Base-by-base conservation (phyloP, 2,329 filamentous ascomycete species). In the Alternaria hordeiaustralica region DNA sequence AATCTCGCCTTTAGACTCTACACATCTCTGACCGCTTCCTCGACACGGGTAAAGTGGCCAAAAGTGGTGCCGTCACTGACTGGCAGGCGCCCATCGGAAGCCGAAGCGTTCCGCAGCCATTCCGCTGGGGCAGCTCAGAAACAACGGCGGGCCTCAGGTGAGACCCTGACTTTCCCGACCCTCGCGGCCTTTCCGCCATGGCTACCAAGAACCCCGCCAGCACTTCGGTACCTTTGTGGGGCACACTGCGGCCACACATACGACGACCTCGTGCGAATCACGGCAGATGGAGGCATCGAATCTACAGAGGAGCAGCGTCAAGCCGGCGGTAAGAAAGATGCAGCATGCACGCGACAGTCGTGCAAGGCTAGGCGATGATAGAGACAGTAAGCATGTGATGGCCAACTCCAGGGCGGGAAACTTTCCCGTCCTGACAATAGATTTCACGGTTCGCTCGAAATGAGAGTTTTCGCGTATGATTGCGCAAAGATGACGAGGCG, bases 51-150 rank as follows among this genome's bases (percentile, higher is more conserved):
- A 36, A 36, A 36, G 30, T 68, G 71, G 65, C 60, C 58, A 65
- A 58, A 68, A 70, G 65, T 73, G 65, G 57, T 73, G 72, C 71
- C 71, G 69, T 76, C 70, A 71, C 69, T 54, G 63, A 66, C 50
- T 71, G 61, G 58, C 59, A 30, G 36, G 47, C 45, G 25, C 46
- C 36, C 50, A 44, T 50, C 47, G 60, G 60, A 49, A 47, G 58
- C 62, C 64, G 62, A 66, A 18, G 18, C 11, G 18, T 60, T 51
- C 61, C 61, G 60, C 28, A 55, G 58, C 45, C 25, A 58, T 66
- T 58, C 64, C 55, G 63, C 60, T 47, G 46, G 30, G 28, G 33
- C 46, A 36, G 41, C 44, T 26, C 20, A 61, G 30, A 50, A 36
- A 33, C 36, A 36, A 47, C 33, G 20, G 51, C 26, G 21, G 46